Conservation (phyloP, 208 protist genomes). For the Leptomonas pyrrhocoris region DNA sequence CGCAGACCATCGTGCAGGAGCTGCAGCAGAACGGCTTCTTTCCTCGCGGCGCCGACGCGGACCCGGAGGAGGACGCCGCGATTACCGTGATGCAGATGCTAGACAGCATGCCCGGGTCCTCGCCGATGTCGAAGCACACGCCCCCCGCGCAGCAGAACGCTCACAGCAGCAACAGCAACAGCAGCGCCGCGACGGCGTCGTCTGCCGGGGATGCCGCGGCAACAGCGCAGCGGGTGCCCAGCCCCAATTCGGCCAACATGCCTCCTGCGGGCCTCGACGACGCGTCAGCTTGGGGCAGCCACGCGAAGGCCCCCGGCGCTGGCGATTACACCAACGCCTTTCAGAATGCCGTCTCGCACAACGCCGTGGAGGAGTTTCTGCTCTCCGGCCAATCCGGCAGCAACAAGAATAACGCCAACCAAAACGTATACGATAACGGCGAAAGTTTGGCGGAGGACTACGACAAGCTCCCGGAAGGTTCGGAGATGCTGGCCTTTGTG, state of each 20-base stretch:
- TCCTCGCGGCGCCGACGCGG: constrained; percentile 26
- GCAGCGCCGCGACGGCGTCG: background rate
- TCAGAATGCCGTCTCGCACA: constrained; percentile 26
- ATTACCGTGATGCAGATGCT: constrained; percentile 38
- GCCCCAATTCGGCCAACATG: constrained; percentile 12
- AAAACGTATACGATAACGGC: constrained; percentile 14
- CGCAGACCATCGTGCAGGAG: constrained; percentile 40
- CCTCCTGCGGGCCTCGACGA: background rate
- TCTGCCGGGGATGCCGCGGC: background rate
- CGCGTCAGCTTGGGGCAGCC: background rate
- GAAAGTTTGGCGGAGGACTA: constrained; percentile 13
- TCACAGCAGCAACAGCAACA: constrained; percentile 16
- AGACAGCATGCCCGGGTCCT: constrained; percentile 16
- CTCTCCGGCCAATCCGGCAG: constrained; percentile 25
- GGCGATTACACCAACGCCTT: constrained; percentile 6
- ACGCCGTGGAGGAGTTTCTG: constrained; percentile 32
- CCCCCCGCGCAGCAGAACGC: constrained; percentile 3
- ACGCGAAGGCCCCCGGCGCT: background rate
- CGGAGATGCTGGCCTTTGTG: constrained; percentile 72
- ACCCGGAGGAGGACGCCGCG: constrained; percentile 38
- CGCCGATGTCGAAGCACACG: constrained; percentile 1
- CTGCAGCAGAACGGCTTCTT: constrained; percentile 56
- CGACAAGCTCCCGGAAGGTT: constrained; percentile 24
- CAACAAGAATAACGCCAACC: constrained; percentile 13
- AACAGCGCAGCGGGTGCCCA: constrained; percentile 11